Base-by-base conservation (phyloP, 2,329 filamentous ascomycete genomes). In the Pseudogymnoascus sp. region DNA sequence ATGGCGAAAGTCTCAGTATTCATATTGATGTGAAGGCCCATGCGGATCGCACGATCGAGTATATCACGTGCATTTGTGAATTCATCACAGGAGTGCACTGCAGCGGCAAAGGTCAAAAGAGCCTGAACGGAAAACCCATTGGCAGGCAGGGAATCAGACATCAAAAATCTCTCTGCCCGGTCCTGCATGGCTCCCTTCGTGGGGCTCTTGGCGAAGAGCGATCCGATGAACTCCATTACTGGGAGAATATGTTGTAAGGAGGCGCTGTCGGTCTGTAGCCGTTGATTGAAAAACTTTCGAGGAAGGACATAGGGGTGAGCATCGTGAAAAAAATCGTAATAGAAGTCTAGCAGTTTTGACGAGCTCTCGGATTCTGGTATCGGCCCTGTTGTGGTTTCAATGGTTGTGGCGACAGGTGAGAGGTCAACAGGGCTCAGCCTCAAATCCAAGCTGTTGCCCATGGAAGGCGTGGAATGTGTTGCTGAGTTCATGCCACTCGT, bases 221-320 rank as follows among this genome's bases (percentile, higher is more conserved):
- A 77, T n/a, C 75, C 76, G 15, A 77, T 74, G 46, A 74, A 77
- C 60, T 73, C 68, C 64, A 78, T 70, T 4, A 74, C 73, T 53
- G 70, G 65, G 38, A 70, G 17, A 31, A 74, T 61, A 65, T 71
- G 62, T 50, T 68, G 64, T 59, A 74, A 65, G 5, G 74, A 72
- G 59, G 72, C 71, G 7, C 73, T 72, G 46, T 75, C 69, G n/a
- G 70, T 66, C 35, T 73, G 67, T 26, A 73, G 64, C 26, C 72
- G 71, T 7, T 64, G 68, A 21, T 73, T 63, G 61, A 77, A 73
- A 60, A 72, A 72, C 40, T 67, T 65, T 46, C 71, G 73, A 7
- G 76, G 76, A 1, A 75, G 69, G 11, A 77, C 66, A 60, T 38
- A 72, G 2, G 76, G 75, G 61, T 77, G 75, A 26, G 71, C 70